Evolutionary conservation across 345 rosid species (phyloP).

Genomic region (Lepidium didymum): DNA sequence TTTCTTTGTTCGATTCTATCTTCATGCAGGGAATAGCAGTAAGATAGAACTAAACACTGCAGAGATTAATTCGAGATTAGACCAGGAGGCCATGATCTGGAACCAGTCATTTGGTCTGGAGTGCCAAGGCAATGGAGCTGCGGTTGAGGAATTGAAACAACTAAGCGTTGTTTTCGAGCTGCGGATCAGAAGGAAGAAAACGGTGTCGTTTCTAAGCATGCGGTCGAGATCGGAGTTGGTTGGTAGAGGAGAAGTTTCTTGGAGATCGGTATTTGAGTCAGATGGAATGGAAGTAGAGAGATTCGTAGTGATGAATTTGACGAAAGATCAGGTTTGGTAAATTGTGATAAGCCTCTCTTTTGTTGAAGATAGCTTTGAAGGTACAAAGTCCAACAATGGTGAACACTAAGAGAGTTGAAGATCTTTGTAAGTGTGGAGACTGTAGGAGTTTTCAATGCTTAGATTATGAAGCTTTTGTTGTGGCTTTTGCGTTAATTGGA

Average conservation of each 20-base stretch:
- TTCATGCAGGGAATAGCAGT: constrained; percentile 44
- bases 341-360: constrained; percentile 20
- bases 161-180: constrained; percentile 54
- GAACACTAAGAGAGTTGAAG: constrained; percentile 11
- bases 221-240: constrained; percentile 42
- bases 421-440: constrained; percentile 19
- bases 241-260: constrained; percentile 47
- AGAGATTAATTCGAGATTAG: constrained; percentile 34
- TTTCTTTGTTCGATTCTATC: constrained; percentile 61
- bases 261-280: constrained; percentile 20
- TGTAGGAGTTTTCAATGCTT: constrained; percentile 8
- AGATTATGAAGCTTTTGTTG: constrained; percentile 30
- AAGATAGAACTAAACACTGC: constrained; percentile 42
- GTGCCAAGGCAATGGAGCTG: constrained; percentile 48
- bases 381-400: constrained; percentile 6
- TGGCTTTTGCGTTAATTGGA: constrained; percentile 20
- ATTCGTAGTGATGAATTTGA: constrained; percentile 15
- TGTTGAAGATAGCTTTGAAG: constrained; percentile 24
- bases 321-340: constrained; percentile 5
- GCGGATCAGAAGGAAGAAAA: constrained; percentile 39
- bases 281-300: constrained; percentile 18
- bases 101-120: constrained; percentile 51
- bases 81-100: constrained; percentile 30
- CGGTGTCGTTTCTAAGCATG: constrained; percentile 27
- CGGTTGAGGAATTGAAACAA: constrained; percentile 38